phyloP scores from a whole-genome alignment of 176 grass and related monocot genomes.

The Ensete ventricosum region DNA sequence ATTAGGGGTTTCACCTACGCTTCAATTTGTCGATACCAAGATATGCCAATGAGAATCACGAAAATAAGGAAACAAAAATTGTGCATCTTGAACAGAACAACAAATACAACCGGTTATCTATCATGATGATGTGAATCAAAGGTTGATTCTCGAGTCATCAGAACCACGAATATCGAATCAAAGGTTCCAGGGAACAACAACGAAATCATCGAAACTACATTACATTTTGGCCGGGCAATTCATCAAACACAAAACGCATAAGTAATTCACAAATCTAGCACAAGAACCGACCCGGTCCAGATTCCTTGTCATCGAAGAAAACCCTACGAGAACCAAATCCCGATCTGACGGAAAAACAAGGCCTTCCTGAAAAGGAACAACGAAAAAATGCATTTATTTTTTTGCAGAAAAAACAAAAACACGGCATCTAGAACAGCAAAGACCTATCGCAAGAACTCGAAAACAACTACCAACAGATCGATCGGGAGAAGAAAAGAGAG shows the following conservation, averaged over 20 bases:
- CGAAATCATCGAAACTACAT: background rate
- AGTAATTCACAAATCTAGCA: background rate
- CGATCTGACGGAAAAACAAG: constrained; percentile 3
- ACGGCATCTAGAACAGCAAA: background rate
- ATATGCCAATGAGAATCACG: too few species aligned
- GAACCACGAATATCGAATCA: background rate
- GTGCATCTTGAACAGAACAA: too few species aligned
- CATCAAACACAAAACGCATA: background rate
- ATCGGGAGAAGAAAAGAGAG: background rate
- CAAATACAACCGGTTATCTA: too few species aligned
- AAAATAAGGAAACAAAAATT: too few species aligned
- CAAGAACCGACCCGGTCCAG: background rate
- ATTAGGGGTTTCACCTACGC: background rate
- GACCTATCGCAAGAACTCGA: background rate
- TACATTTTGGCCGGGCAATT: background rate
- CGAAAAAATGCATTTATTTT: background rate
- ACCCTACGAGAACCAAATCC: background rate
- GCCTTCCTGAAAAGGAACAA: too few species aligned
- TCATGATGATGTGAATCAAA: too few species aligned
- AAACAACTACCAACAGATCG: background rate
- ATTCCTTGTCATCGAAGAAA: background rate
- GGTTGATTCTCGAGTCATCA: background rate
- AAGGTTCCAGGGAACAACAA: background rate
- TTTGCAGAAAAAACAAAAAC: background rate
- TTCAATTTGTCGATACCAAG: too few species aligned